phyloP scores from a whole-genome alignment of 306 rosid species.

The Luffa aegyptiaca region DNA sequence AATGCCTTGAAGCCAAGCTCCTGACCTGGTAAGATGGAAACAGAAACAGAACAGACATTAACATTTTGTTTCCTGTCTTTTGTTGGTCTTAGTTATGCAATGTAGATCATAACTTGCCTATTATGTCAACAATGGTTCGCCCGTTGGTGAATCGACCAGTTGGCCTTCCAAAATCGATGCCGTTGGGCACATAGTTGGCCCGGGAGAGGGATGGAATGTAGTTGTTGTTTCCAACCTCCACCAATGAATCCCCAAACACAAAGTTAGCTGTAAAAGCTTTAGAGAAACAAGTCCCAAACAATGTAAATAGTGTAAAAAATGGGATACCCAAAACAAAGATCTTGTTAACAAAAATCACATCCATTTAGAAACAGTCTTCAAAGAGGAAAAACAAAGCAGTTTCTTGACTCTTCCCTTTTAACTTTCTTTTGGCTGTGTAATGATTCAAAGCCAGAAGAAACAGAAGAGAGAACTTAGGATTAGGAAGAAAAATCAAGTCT shows the following conservation, averaged over 20 bases:
- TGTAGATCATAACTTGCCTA: conserved; percentile 27
- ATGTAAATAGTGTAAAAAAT: conserved; percentile 6
- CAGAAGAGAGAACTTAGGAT: not conserved
- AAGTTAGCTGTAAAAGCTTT: conserved; percentile 35
- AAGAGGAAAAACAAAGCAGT: not conserved
- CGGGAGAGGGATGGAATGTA: conserved; percentile 40
- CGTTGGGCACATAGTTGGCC: conserved; percentile 48
- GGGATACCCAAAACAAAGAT: conserved; percentile 8
- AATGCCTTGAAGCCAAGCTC: conserved; percentile 29
- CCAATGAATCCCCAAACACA: conserved; percentile 68
- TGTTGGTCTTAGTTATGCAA: not conserved
- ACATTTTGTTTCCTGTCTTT: not conserved
- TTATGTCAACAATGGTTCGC: conserved; percentile 50
- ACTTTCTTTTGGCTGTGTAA: not conserved
- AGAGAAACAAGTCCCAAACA: conserved; percentile 25
- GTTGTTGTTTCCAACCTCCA: conserved; percentile 65
- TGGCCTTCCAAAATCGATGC: conserved; percentile 62
- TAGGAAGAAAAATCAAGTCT: not conserved
- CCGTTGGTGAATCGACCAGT: conserved; percentile 72
- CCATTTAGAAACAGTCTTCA: not conserved
- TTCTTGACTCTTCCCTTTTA: not conserved
- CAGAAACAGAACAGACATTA: not conserved
- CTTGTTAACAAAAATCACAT: not conserved
- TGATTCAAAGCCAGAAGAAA: not conserved
- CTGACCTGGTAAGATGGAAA: conserved; percentile 29